Evolutionary conservation across 2,329 filamentous ascomycete species (phyloP).

Genomic region (Trichoderma brevicompactum): DNA sequence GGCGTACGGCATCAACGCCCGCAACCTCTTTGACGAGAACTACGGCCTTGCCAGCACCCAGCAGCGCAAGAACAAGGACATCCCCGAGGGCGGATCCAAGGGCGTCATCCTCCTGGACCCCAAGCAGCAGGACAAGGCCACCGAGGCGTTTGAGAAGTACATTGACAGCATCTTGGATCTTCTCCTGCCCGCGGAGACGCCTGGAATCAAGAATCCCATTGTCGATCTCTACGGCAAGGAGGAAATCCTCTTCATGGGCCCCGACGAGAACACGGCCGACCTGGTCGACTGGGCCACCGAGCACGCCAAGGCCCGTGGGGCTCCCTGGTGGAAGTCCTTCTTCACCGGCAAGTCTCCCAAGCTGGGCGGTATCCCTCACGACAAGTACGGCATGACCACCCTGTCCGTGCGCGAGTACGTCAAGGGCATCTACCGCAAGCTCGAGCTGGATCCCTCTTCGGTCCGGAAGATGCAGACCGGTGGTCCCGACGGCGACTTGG

Average conservation of each 20-base stretch:
- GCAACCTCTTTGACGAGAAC: conserved; percentile 97
- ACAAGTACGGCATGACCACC: conserved; percentile 96
- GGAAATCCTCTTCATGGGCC: conserved; percentile 98
- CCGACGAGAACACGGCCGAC: conserved; percentile 97
- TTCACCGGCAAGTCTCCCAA: conserved; percentile 98
- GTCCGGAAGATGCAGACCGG: conserved; percentile 97
- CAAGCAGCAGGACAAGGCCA: conserved; percentile 89
- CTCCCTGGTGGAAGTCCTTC: conserved; percentile 99
- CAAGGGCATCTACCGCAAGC: conserved; percentile 94
- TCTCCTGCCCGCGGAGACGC: conserved; percentile 83
- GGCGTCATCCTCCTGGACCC: conserved; percentile 94
- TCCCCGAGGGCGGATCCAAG: conserved; percentile 96
- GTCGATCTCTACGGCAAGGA: conserved; percentile 93
- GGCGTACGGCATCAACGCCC: conserved; percentile 93
- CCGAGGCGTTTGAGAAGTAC: conserved; percentile 97
- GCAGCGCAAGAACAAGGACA: conserved; percentile 99
- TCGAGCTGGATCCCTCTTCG: conserved; percentile 81
- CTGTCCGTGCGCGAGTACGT: conserved; percentile 95
- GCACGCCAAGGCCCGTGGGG: conserved; percentile 83
- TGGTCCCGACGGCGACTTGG: conserved; percentile 93
- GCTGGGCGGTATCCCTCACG: conserved; percentile 94
- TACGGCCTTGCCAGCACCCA: conserved; percentile 98
- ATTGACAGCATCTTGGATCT: conserved; percentile 98
- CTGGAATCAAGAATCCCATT: conserved; percentile 98
- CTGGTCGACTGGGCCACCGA: conserved; percentile 98